Evolutionary conservation across 768 basidiomycete species (phyloP).

Genomic region (Cystobasidium tubakii): DNA sequence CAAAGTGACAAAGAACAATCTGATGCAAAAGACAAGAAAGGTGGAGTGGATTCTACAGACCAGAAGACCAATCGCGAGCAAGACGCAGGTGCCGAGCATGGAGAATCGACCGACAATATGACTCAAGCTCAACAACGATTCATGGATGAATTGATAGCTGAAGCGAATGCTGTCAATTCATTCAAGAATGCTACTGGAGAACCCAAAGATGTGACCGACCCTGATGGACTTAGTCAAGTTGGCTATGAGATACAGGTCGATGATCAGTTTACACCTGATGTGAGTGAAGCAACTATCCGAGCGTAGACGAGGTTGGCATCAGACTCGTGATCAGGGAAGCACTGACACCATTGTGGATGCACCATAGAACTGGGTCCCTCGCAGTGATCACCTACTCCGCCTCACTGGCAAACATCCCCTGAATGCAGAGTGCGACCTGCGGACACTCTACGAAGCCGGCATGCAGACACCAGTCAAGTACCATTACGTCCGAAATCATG

Average conservation of each 20-base stretch:
- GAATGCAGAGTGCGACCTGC: slow-evolving; percentile 11
- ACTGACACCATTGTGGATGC: too few species aligned
- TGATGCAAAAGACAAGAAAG: background rate
- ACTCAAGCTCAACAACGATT: background rate
- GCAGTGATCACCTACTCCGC: background rate
- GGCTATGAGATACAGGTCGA: slow-evolving; percentile 16
- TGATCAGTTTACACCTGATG: slow-evolving; percentile 21
- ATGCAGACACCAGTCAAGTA: slow-evolving; percentile 8
- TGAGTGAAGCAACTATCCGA: background rate
- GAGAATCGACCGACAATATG: background rate
- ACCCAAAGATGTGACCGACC: background rate
- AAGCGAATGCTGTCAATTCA: background rate
- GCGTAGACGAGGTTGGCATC: background rate
- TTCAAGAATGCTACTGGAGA: slow-evolving; percentile 13
- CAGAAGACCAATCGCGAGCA: slow-evolving; percentile 11
- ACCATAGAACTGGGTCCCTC: slow-evolving; percentile 12
- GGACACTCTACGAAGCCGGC: slow-evolving; percentile 7
- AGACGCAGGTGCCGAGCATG: slow-evolving; percentile 16
- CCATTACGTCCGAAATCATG: slow-evolving; percentile 17
- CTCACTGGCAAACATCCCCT: slow-evolving; percentile 20
- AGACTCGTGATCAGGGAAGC: too few species aligned
- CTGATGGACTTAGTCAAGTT: slow-evolving; percentile 1
- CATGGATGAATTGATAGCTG: slow-evolving; percentile 6
- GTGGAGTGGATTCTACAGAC: slow-evolving; percentile 2
- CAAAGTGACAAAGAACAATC: background rate